These are phyloP conservation scores for Castanospermum australe DNA, from an alignment of 306 rosid species.

Conservation along the genomic window DNA sequence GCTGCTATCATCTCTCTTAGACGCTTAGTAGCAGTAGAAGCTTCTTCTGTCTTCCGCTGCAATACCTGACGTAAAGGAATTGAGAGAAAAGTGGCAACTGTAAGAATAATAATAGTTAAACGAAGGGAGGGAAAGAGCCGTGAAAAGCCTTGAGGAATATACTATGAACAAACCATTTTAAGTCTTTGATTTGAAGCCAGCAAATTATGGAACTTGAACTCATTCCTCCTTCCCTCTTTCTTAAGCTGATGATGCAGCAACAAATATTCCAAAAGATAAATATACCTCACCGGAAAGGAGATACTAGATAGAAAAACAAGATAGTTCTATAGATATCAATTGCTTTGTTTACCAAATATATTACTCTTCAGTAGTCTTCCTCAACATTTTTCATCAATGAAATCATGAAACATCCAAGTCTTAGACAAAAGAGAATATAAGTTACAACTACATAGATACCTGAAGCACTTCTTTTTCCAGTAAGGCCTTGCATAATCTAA, in stretches of 20 bases:
- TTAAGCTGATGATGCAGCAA: slow-evolving; percentile 62
- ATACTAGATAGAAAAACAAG: slow-evolving; percentile 5
- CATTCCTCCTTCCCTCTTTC: slow-evolving; percentile 67
- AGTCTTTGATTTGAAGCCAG: slow-evolving; percentile 69
- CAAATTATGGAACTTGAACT: slow-evolving; percentile 56
- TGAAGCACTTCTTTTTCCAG: slow-evolving; percentile 84
- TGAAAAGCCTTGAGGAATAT: background rate
- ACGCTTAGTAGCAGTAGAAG: slow-evolving; percentile 66
- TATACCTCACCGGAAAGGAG: background rate
- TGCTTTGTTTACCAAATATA: background rate
- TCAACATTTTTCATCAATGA: background rate
- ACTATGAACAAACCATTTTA: slow-evolving; percentile 55
- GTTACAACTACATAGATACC: slow-evolving; percentile 54
- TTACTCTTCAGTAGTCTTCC: background rate
- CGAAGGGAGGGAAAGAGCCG: background rate
- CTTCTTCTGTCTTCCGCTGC: slow-evolving; percentile 90
- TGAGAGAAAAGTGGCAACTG: slow-evolving; percentile 1
- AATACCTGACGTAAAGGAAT: slow-evolving; percentile 57
- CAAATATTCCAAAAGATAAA: slow-evolving; percentile 15
- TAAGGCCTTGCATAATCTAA: slow-evolving; percentile 61
- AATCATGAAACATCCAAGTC: background rate
- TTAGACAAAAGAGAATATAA: background rate
- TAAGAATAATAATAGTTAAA: background rate
- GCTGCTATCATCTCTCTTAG: slow-evolving; percentile 63
- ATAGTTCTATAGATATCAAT: background rate